phyloP scores from a whole-genome alignment of 768 basidiomycete genomes.

The Cyclocybe aegerita region DNA sequence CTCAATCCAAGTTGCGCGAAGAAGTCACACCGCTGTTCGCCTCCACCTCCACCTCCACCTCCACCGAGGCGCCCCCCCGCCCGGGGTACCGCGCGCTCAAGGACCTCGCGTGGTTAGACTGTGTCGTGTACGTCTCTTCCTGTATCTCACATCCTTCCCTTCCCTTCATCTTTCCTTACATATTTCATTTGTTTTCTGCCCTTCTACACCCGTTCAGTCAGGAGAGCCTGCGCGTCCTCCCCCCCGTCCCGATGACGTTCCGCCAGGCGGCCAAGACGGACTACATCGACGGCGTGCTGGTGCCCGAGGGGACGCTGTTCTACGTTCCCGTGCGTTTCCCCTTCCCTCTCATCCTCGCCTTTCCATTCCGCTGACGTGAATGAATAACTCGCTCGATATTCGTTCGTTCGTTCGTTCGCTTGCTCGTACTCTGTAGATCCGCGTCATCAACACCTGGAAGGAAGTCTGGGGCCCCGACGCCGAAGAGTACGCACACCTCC shows the following conservation, averaged over 20 bases:
- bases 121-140: slow-evolving; percentile 32
- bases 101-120: slow-evolving; percentile 38
- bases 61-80: slow-evolving; percentile 16
- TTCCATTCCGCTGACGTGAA: background rate
- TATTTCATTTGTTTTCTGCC: too few relatives aligned
- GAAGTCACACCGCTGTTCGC: slow-evolving; percentile 52
- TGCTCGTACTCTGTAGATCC: slow-evolving; percentile 32
- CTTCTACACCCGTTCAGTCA: too few relatives aligned
- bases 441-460: slow-evolving; percentile 49
- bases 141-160: background rate
- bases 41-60: slow-evolving; percentile 30
- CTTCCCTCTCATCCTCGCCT: background rate
- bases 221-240: slow-evolving; percentile 39
- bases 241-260: slow-evolving; percentile 39
- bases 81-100: slow-evolving; percentile 41
- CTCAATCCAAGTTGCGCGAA: slow-evolving; percentile 50
- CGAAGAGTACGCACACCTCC: slow-evolving; percentile 33
- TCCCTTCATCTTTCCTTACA: background rate
- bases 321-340: slow-evolving; percentile 32
- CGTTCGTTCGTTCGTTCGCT: background rate
- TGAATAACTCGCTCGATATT: background rate
- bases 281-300: slow-evolving; percentile 38
- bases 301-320: slow-evolving; percentile 43
- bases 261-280: slow-evolving; percentile 36
- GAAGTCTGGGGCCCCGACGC: slow-evolving; percentile 52